These are phyloP conservation scores for Vigna trinervia DNA, from an alignment of 306 rosid species.

Conservation along the genomic window DNA sequence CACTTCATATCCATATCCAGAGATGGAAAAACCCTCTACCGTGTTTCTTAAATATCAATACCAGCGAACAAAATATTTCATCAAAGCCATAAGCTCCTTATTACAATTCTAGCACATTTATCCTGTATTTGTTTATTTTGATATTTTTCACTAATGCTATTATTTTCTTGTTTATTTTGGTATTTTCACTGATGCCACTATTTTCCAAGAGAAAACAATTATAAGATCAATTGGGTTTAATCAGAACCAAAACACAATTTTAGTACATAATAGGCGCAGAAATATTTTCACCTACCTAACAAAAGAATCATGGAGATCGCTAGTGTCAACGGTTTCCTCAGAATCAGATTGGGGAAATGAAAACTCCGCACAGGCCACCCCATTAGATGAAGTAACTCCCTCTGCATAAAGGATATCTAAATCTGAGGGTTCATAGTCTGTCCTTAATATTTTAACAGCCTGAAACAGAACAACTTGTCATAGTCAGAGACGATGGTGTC, in stretches of 20 bases:
- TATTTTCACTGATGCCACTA: neutral
- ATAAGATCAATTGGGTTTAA: constrained; percentile 36
- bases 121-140: constrained; percentile 16
- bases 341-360: constrained; percentile 79
- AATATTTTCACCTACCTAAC: constrained; percentile 61
- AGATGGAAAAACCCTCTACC: neutral
- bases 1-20: neutral
- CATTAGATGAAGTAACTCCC: constrained; percentile 96
- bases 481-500: constrained; percentile 42
- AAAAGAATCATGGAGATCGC: constrained; percentile 73
- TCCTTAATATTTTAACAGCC: constrained; percentile 87
- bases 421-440: constrained; percentile 94
- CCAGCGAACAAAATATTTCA: neutral
- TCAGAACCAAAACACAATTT: constrained; percentile 19
- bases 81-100: constrained; percentile 5
- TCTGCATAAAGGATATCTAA: constrained; percentile 92
- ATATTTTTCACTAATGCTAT: no score
- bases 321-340: constrained; percentile 61
- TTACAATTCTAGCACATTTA: neutral
- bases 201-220: constrained; percentile 34
- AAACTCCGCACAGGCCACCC: constrained; percentile 91
- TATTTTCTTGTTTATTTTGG: no score
- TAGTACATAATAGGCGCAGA: constrained; percentile 23
- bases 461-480: constrained; percentile 48
- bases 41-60: neutral